These are phyloP conservation scores for Dothideomycetes sp. DNA, from an alignment of 2,329 filamentous ascomycete genomes.

Conservation along the genomic window DNA sequence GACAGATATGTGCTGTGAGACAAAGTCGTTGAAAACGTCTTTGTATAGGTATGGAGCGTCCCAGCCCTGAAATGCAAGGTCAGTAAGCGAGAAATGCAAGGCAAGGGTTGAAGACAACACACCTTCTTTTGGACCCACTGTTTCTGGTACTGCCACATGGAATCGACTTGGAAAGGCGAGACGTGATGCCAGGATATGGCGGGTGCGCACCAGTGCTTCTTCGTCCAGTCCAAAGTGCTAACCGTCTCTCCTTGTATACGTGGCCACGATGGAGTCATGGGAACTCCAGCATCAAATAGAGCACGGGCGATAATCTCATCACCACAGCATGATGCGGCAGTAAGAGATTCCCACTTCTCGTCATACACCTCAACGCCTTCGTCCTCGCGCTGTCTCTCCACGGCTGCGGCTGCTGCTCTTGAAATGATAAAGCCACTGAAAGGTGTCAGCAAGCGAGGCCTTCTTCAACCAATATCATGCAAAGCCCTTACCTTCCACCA, in stretches of 20 bases:
- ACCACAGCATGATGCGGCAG: slow-evolving; percentile 40
- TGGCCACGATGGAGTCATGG: slow-evolving; percentile 30
- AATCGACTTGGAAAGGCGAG: slow-evolving; percentile 16
- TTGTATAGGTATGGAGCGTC: slow-evolving; percentile 20
- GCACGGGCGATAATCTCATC: slow-evolving; percentile 41
- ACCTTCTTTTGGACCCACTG: slow-evolving; percentile 8
- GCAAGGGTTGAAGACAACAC: background rate
- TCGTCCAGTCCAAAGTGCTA: slow-evolving; percentile 26
- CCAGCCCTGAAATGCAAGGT: slow-evolving; percentile 16
- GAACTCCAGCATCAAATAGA: slow-evolving; percentile 33
- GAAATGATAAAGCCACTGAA: slow-evolving; percentile 34
- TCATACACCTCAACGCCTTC: slow-evolving; percentile 15
- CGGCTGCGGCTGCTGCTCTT: slow-evolving; percentile 21
- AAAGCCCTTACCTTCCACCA: slow-evolving; percentile 21
- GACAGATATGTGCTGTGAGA: slow-evolving; percentile 18
- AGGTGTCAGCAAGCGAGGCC: background rate
- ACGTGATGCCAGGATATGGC: slow-evolving; percentile 26
- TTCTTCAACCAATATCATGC: background rate
- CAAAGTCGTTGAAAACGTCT: slow-evolving; percentile 23
- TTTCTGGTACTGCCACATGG: slow-evolving; percentile 20
- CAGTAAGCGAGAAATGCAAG: background rate
- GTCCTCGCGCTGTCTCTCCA: slow-evolving; percentile 5
- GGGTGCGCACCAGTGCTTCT: slow-evolving; percentile 31
- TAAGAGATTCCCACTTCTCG: slow-evolving; percentile 26
- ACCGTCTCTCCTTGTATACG: slow-evolving; percentile 33